These are phyloP conservation scores for Trametes villosa DNA, from an alignment of 768 basidiomycete genomes.

Conservation along the genomic window DNA sequence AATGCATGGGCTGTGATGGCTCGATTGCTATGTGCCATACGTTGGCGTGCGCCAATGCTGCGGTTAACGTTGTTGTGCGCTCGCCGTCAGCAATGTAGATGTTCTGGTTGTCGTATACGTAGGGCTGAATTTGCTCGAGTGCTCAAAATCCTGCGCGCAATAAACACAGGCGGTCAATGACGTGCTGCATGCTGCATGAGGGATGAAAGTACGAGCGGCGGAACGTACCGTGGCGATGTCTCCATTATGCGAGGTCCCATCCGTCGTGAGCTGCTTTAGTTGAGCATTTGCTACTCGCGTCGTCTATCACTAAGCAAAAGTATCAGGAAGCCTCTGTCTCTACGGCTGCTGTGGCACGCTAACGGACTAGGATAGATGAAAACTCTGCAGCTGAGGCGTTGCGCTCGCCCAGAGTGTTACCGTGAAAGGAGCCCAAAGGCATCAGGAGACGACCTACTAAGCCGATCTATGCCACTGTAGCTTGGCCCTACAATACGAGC, in stretches of 20 bases:
- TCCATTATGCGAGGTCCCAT: conserved; percentile 55
- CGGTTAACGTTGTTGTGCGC: conserved; percentile 73
- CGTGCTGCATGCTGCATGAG: not conserved
- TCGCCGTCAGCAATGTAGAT: conserved; percentile 82
- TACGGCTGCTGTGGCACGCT: no score
- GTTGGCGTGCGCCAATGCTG: conserved; percentile 68
- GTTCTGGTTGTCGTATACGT: conserved; percentile 52
- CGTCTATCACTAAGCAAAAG: conserved; percentile 25
- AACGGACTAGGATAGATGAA: no score
- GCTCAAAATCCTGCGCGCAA: no score
- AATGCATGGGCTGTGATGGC: conserved; percentile 51
- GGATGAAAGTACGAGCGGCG: no score
- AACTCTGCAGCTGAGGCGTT: no score
- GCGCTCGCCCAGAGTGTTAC: no score
- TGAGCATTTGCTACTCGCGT: conserved; percentile 81
- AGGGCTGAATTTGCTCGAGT: conserved; percentile 48
- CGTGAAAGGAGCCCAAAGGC: no score
- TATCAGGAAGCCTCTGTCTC: not conserved
- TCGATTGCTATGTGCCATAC: conserved; percentile 58
- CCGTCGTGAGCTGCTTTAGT: conserved; percentile 53
- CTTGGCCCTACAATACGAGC: no score
- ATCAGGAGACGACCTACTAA: no score
- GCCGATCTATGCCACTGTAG: no score
- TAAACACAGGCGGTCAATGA: no score
- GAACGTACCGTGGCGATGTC: conserved; percentile 59